Evolutionary conservation across 169 alveolate species (phyloP), one percentile per base, ranked within the genome.

Genomic region (Eimeria praecox): DNA sequence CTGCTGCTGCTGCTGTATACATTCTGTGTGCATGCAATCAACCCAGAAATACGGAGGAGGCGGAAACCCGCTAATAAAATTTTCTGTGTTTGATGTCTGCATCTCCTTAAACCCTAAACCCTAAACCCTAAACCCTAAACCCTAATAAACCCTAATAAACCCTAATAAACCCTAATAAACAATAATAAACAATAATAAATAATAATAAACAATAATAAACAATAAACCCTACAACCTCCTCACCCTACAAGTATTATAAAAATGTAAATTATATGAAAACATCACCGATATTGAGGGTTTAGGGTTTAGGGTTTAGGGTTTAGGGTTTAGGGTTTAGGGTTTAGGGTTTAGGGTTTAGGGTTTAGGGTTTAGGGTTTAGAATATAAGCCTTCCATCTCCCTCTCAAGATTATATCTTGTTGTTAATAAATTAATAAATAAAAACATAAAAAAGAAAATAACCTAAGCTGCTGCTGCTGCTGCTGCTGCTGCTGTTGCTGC

Each of bases 1-100:
- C 66, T 78, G 66, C 64, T 78, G 66, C 88, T 78, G 64, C 64
- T 78, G 20, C 35, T 44, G 38, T 3, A 40, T 33, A 62, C 88
- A 78, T 40, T 56, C 88, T 3, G 88, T 40, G 33, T 78, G 88
- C 88, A 78, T 78, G 66, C 66, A 78, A 33, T 78, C 88, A 2
- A 78, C 88, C 88, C 88, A 78, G 88, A 38, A 78, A 54, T 78
- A 78, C 9, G 88, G 88, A 3, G 88, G 88, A 8, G 88, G 88
- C 8, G 88, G 88, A 33, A 78, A 78, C 64, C 88, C 88, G 88
- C 88, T 78, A 62, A 78, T 38, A 33, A 78, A 78, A 10, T 62
- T 40, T 20, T 78, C 88, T 10, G 88, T 20, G 20, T 38, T 78
- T 33, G 64, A 6, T 9, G 38, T 3, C 62, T 78, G 64, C 88